These are phyloP conservation scores for Pestalotiopsis fici DNA, from an alignment of 2,329 filamentous ascomycete genomes.

Conservation along the genomic window DNA sequence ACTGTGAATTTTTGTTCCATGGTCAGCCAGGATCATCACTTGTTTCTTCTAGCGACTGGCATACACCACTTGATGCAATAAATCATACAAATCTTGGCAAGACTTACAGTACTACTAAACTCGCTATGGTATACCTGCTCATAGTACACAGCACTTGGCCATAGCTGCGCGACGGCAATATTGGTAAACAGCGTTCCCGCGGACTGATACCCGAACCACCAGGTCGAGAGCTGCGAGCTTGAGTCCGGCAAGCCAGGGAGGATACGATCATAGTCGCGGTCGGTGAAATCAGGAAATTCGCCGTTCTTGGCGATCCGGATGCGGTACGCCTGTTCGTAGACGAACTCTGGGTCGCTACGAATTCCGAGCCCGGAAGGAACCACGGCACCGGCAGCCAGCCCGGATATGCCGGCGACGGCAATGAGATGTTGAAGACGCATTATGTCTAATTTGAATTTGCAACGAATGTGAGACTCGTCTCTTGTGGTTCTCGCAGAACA, in stretches of 20 bases:
- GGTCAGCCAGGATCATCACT: background rate
- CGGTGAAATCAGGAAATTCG: background rate
- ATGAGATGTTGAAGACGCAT: background rate
- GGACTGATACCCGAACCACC: constrained; percentile 1
- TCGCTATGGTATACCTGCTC: background rate
- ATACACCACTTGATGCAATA: no score
- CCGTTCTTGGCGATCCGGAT: constrained; percentile 5
- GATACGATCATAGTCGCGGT: background rate
- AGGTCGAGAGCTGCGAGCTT: background rate
- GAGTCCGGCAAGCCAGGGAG: background rate
- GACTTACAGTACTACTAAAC: background rate
- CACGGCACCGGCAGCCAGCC: background rate
- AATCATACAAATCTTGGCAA: no score
- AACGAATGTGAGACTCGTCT: background rate
- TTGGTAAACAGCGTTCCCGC: background rate
- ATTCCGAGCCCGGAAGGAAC: background rate
- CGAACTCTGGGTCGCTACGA: background rate
- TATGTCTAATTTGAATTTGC: background rate
- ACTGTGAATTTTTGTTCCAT: background rate
- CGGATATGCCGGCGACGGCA: background rate
- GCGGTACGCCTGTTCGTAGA: constrained; percentile 2
- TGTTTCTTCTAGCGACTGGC: background rate
- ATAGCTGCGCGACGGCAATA: background rate
- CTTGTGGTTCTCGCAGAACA: background rate
- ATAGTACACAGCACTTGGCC: background rate